A percentile compares a stretch with the other conserved stretches of the same genome.
These are phyloP conservation scores for Patellifolia procumbens DNA, from an alignment of 179 eudicot species.

Conservation along the genomic window DNA sequence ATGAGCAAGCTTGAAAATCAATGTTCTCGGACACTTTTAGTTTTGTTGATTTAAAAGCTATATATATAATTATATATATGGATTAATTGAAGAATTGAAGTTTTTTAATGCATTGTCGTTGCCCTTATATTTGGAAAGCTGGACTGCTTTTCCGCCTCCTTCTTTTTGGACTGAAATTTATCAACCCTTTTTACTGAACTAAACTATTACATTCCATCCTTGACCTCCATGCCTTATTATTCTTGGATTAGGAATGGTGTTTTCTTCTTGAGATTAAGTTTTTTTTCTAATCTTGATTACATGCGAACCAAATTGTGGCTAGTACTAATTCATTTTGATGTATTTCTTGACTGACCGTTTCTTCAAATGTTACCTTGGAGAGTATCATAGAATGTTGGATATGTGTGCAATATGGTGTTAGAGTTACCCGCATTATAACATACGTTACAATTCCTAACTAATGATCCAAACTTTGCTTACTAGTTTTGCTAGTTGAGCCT, in stretches of 20 bases:
- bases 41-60: too few relatives aligned
- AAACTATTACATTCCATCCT: background rate
- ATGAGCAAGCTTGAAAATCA: too few relatives aligned
- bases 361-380: background rate
- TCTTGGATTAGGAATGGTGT: background rate
- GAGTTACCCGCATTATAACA: background rate
- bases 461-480: background rate
- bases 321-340: background rate
- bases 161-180: background rate
- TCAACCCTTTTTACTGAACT: background rate
- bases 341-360: background rate
- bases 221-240: background rate
- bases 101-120: background rate
- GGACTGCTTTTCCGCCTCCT: background rate
- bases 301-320: background rate
- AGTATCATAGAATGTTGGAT: background rate
- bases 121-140: background rate
- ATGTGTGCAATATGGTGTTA: background rate
- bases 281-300: background rate
- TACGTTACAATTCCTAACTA: background rate
- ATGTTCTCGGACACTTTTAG: background rate
- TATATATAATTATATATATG: background rate
- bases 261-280: background rate
- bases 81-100: background rate
- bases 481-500: background rate